These are phyloP conservation scores for Coemansia sp. DNA, from an alignment of 192 early-diverging fungal genomes.

Conservation along the genomic window DNA sequence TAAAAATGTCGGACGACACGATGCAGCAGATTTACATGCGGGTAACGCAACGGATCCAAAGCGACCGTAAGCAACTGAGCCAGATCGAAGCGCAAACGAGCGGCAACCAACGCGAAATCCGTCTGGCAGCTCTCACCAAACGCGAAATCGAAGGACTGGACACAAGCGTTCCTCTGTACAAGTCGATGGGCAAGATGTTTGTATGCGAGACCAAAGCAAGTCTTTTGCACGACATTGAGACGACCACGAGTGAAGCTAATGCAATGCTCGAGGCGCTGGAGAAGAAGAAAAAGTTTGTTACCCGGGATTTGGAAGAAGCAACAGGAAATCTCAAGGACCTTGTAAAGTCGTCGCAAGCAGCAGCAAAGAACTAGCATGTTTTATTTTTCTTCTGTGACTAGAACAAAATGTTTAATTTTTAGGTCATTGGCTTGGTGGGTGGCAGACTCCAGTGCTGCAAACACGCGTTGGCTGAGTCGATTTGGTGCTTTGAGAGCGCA, in stretches of 20 bases:
- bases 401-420: not conserved
- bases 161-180: constrained; percentile 32
- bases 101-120: constrained; percentile 46
- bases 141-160: constrained; percentile 47
- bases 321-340: constrained; percentile 40
- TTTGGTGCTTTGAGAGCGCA: constrained; percentile 8
- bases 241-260: constrained; percentile 12
- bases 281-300: constrained; percentile 55
- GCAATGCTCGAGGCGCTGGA: constrained; percentile 33
- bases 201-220: constrained; percentile 35
- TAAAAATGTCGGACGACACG: constrained; percentile 37
- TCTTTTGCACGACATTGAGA: constrained; percentile 34
- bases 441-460: constrained; percentile 21
- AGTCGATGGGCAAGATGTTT: constrained; percentile 56
- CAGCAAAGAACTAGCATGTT: not conserved
- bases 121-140: constrained; percentile 42
- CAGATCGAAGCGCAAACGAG: constrained; percentile 48
- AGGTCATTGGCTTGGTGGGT: not conserved
- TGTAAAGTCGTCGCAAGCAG: constrained; percentile 20
- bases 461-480: constrained; percentile 22
- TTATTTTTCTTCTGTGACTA: not conserved
- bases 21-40: constrained; percentile 46
- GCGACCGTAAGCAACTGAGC: constrained; percentile 38
- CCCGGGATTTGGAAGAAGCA: constrained; percentile 41
- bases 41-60: constrained; percentile 48